Conservation (phyloP, 257 asterid species). For the Fraxinus anomala region DNA sequence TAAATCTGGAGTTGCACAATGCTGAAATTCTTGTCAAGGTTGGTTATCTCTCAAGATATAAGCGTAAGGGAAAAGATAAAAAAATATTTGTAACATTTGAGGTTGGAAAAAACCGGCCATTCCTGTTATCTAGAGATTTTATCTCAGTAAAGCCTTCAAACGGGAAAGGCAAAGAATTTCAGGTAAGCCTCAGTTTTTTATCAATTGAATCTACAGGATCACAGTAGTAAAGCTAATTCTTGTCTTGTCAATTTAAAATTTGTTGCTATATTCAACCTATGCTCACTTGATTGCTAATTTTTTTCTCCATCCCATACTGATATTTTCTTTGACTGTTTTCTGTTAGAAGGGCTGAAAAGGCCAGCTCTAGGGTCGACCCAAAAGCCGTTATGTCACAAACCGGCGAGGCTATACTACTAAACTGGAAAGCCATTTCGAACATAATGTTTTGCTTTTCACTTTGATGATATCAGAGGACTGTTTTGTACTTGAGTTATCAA, state of each 20-base stretch:
- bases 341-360: not conserved
- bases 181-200: not conserved
- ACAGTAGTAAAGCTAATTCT: not conserved
- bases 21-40: not conserved
- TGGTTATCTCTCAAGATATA: not conserved
- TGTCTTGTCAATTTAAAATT: not conserved
- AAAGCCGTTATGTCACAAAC: not conserved
- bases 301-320: too few species aligned
- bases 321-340: not conserved
- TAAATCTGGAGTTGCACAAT: not conserved
- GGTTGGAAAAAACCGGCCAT: not conserved
- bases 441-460: not conserved
- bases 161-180: not conserved
- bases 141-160: not conserved
- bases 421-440: not conserved
- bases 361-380: not conserved
- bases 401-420: not conserved
- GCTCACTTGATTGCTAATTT: too few species aligned
- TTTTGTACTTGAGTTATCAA: too few species aligned
- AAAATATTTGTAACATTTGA: not conserved
- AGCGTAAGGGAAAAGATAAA: not conserved
- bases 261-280: not conserved
- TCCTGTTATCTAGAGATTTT: not conserved
- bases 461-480: too few species aligned
- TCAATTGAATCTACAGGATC: not conserved